Conservation (phyloP, 306 rosid species). For the Fragaria ananassa region DNA sequence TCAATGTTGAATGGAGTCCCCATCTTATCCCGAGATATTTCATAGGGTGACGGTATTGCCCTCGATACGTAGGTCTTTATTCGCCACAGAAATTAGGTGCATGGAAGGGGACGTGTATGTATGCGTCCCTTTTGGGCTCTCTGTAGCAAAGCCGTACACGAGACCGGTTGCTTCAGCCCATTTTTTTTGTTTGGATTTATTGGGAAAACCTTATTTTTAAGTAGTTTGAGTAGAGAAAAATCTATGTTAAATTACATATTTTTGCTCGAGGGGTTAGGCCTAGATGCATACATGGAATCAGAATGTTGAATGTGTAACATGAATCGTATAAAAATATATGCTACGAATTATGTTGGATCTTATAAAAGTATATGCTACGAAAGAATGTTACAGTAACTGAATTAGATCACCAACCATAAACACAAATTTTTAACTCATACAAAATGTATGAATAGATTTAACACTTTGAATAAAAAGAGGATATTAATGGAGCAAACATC, state of each 20-base stretch:
- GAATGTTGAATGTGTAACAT: too few species aligned
- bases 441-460: too few species aligned
- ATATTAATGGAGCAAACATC: not conserved
- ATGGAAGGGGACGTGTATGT: not conserved
- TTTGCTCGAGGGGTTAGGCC: not conserved
- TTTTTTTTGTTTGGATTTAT: not conserved
- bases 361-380: too few species aligned
- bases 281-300: too few species aligned
- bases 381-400: too few species aligned
- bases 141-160: conserved; percentile 29
- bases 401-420: too few species aligned
- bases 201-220: not conserved
- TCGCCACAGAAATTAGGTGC: not conserved
- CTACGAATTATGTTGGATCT: too few species aligned
- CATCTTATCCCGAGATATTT: conserved; percentile 6
- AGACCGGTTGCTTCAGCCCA: not conserved
- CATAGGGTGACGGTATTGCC: not conserved
- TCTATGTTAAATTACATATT: too few species aligned
- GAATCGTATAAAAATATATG: too few species aligned
- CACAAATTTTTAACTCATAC: not conserved
- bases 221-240: not conserved
- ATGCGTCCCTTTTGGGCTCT: conserved; percentile 9
- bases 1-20: not conserved
- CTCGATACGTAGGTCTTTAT: not conserved
- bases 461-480: too few species aligned